Percentiles rank a stretch among this genome's conserved stretches.
phyloP scores from a whole-genome alignment of 805 yeast genomes.

The Kazachstania africana region DNA sequence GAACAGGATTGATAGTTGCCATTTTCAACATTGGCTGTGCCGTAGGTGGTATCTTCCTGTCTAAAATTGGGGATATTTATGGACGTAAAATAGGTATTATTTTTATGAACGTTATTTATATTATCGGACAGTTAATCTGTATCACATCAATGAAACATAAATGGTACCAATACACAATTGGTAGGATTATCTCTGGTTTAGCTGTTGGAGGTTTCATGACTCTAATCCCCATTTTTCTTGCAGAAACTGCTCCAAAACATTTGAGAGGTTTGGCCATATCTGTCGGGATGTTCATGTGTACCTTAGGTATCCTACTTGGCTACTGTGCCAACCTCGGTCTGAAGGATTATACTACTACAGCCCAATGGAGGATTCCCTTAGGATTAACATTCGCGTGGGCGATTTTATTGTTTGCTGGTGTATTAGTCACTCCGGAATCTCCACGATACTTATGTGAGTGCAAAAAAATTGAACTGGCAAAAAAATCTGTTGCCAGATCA shows the following conservation, averaged over 20 bases:
- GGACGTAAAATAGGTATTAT: constrained; percentile 54
- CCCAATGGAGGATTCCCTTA: constrained; percentile 54
- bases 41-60: constrained; percentile 50
- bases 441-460: constrained; percentile 47
- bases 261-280: constrained; percentile 60
- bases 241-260: constrained; percentile 54
- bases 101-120: constrained; percentile 42
- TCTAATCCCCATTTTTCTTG: constrained; percentile 56
- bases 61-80: constrained; percentile 44
- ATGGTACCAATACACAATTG: constrained; percentile 56
- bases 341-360: constrained; percentile 13
- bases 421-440: constrained; percentile 57
- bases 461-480: constrained; percentile 41
- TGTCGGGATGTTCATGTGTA: constrained; percentile 50
- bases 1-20: constrained; percentile 41
- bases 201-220: constrained; percentile 69
- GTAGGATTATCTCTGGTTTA: constrained; percentile 58
- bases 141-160: constrained; percentile 43
- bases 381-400: constrained; percentile 30
- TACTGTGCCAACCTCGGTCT: constrained; percentile 52
- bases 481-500: constrained; percentile 38
- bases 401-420: constrained; percentile 37
- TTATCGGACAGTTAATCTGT: constrained; percentile 45
- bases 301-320: constrained; percentile 57
- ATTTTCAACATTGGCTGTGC: constrained; percentile 62